phyloP scores from a whole-genome alignment of 306 rosid species.

The Quillaja saponaria region DNA sequence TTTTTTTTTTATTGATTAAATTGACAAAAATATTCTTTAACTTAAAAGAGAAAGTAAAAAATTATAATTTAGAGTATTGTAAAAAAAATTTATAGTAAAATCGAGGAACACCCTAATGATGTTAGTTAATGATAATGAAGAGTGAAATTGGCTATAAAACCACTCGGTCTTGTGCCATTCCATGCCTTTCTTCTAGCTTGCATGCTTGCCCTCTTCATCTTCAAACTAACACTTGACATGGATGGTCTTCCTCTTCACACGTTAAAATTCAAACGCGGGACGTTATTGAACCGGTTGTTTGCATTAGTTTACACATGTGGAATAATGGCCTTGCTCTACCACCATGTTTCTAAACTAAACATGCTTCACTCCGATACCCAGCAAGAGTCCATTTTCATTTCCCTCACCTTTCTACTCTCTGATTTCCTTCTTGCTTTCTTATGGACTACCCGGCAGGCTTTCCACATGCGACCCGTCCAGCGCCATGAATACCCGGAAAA shows the following conservation, averaged over 20 bases:
- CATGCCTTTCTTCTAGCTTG: too few species aligned
- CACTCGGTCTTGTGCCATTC: too few species aligned
- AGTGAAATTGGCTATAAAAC: too few species aligned
- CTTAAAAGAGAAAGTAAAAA: too few species aligned
- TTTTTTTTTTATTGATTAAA: too few species aligned
- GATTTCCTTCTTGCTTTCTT: conserved; percentile 36
- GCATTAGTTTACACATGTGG: conserved; percentile 30
- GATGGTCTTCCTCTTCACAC: conserved; percentile 36
- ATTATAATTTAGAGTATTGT: too few species aligned
- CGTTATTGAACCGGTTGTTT: conserved; percentile 29
- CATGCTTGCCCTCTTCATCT: too few species aligned
- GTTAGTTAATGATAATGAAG: too few species aligned
- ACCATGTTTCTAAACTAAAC: conserved; percentile 24
- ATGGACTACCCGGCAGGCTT: conserved; percentile 35
- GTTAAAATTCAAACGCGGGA: conserved; percentile 10
- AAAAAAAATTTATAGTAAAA: too few species aligned
- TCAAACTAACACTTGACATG: too few species aligned
- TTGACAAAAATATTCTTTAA: too few species aligned
- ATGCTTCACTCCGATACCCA: conserved; percentile 27
- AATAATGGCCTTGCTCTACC: conserved; percentile 32
- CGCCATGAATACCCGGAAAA: conserved; percentile 35
- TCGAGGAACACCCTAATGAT: too few species aligned
- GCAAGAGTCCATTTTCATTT: conserved; percentile 22
- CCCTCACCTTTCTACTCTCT: conserved; percentile 36
- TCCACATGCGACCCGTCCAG: conserved; percentile 31